Evolutionary conservation across 257 asterid species (phyloP).

Genomic region (Verbascum thapsus): DNA sequence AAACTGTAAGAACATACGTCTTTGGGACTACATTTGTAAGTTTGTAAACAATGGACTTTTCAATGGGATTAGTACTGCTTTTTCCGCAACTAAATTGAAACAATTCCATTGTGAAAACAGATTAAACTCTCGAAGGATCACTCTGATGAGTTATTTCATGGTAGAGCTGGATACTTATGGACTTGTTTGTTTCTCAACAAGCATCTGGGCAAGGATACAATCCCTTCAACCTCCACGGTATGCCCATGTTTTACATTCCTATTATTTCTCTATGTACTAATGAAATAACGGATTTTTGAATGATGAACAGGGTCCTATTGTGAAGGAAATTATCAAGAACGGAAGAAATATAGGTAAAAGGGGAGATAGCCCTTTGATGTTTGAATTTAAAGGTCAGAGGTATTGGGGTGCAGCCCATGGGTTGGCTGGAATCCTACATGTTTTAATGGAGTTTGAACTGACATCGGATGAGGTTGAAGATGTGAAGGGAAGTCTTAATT

Average conservation of each 20-base stretch:
- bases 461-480: conserved; percentile 53
- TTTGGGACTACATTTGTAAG: too few species aligned
- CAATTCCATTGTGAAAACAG: conserved; percentile 39
- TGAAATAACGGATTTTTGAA: conserved; percentile 2
- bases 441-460: conserved; percentile 59
- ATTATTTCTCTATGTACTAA: not conserved
- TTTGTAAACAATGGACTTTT: too few species aligned
- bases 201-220: conserved; percentile 53
- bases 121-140: conserved; percentile 53
- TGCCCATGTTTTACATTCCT: not conserved
- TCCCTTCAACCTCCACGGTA: conserved; percentile 55
- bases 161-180: conserved; percentile 79
- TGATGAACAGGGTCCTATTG: conserved; percentile 43
- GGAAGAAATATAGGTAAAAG: conserved; percentile 59
- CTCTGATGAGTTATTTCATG: conserved; percentile 70
- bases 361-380: conserved; percentile 60
- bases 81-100: conserved; percentile 6
- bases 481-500: conserved; percentile 62
- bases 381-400: conserved; percentile 63
- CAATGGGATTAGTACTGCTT: too few species aligned
- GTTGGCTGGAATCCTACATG: conserved; percentile 70
- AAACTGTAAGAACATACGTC: too few species aligned
- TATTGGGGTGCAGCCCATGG: conserved; percentile 95
- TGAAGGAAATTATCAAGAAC: conserved; percentile 46
- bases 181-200: conserved; percentile 59